Percentiles rank a stretch among this genome's conserved stretches.
These are phyloP conservation scores for Aspergillus sp. DNA, from an alignment of 2,329 filamentous ascomycete genomes.

Conservation along the genomic window DNA sequence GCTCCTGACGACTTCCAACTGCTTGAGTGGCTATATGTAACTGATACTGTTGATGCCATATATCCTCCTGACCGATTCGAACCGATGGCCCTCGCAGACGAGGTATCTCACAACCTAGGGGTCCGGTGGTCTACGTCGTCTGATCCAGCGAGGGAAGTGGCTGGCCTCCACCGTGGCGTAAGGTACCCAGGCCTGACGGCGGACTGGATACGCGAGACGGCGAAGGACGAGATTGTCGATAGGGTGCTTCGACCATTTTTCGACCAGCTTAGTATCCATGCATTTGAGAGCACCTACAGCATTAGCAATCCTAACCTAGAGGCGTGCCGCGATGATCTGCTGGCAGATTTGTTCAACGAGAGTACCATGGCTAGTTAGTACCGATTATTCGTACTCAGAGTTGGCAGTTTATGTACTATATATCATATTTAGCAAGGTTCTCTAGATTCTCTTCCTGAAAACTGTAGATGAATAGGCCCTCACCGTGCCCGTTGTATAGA, in stretches of 20 bases:
- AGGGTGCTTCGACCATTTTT: constrained; percentile 86
- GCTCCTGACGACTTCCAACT: constrained; percentile 95
- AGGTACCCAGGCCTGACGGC: constrained; percentile 45
- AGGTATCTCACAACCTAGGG: constrained; percentile 75
- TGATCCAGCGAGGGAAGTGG: constrained; percentile 25
- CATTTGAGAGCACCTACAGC: constrained; percentile 89
- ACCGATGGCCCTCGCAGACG: constrained; percentile 76
- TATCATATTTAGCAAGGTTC: background rate
- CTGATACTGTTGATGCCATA: constrained; percentile 93
- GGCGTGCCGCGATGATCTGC: constrained; percentile 61
- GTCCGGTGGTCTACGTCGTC: constrained; percentile 36
- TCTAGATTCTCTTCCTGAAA: background rate
- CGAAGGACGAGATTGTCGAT: constrained; percentile 64
- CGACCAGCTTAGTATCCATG: constrained; percentile 84
- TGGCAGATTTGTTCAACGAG: constrained; percentile 80
- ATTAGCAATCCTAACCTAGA: constrained; percentile 71
- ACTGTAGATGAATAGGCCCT: background rate
- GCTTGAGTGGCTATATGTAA: constrained; percentile 97
- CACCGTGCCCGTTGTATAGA: constrained; percentile 13
- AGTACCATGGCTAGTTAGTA: constrained; percentile 51
- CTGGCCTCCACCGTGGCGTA: constrained; percentile 30
- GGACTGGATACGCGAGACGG: constrained; percentile 53
- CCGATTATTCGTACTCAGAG: background rate
- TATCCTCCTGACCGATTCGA: constrained; percentile 72
- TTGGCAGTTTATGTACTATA: background rate